Conservation (phyloP, 257 asterid species). For the Solanum medicagineum region DNA sequence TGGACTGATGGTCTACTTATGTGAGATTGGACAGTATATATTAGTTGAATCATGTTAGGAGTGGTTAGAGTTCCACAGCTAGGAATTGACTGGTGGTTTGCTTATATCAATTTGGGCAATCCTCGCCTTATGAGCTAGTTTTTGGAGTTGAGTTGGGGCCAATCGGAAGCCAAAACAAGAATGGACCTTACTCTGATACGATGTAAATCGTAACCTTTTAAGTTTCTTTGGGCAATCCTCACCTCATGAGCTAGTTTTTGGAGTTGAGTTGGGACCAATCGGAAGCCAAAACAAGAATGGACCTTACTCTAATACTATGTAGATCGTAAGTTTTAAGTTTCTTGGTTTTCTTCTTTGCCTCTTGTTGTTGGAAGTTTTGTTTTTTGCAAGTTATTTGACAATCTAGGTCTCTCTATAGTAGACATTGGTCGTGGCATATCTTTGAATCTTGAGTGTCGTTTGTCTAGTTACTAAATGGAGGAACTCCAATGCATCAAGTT, state of each 20-base stretch:
- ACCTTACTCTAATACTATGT: background rate
- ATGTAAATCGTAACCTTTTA: too few relatives aligned
- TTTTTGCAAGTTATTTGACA: background rate
- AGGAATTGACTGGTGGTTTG: too few relatives aligned
- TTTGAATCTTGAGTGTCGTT: background rate
- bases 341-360: too few relatives aligned
- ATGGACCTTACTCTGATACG: too few relatives aligned
- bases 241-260: background rate
- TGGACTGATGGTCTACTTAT: background rate
- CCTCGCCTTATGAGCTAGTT: too few relatives aligned
- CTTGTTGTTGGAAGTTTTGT: background rate
- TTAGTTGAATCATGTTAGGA: too few relatives aligned
- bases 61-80: too few relatives aligned
- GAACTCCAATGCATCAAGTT: background rate
- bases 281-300: background rate
- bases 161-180: too few relatives aligned
- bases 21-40: background rate
- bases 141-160: too few relatives aligned
- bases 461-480: background rate
- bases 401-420: background rate
- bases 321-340: background rate
- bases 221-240: background rate
- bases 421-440: background rate
- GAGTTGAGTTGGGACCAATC: background rate
- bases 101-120: too few relatives aligned